Base-by-base conservation (phyloP, 148 eudicot species). In the Simmondsia chinensis region DNA sequence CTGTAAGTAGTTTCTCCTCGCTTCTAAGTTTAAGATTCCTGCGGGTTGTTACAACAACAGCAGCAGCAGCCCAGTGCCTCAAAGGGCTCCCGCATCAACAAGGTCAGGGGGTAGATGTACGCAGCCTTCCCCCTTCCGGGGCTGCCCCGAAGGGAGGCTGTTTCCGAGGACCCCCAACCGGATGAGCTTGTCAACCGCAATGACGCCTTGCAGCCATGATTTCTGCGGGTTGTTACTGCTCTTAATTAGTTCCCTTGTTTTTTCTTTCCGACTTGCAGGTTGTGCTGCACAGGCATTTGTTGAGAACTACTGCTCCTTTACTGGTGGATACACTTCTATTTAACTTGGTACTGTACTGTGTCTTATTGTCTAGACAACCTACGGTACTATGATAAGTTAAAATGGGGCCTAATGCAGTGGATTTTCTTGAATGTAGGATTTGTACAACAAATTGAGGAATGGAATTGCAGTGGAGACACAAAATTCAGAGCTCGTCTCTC, bases 201-300 rank as follows among this genome's bases (percentile, higher is more conserved):
- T n/a, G n/a, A n/a, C n/a, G n/a, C n/a, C n/a, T n/a, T n/a, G n/a
- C n/a, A n/a, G n/a, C n/a, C n/a, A n/a, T n/a, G n/a, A n/a, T n/a
- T n/a, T n/a, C n/a, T n/a, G n/a, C n/a, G n/a, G n/a, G n/a, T n/a
- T n/a, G n/a, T n/a, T n/a, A n/a, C n/a, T n/a, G n/a, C n/a, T n/a
- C n/a, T n/a, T n/a, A n/a, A n/a, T n/a, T n/a, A n/a, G n/a, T n/a
- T 51, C 17, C 30, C 19, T 23, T 63, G 20, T 29, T 36, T 32
- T 23, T 7, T 27, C 31, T 17, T n/a, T 14, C 51, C 36, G 33
- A 39, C 43, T 46, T 27, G 17, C 67, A 89, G 97, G 82, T 59
- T 65, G 72, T 74, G 50, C 60, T 91, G 45, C 95, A 91, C 63
- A 76, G 79, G 57, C 99, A 91, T 77, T 62, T 91, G 72, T 64